Conservation (phyloP, 306 rosid species). For the Cucumis cinereus region DNA sequence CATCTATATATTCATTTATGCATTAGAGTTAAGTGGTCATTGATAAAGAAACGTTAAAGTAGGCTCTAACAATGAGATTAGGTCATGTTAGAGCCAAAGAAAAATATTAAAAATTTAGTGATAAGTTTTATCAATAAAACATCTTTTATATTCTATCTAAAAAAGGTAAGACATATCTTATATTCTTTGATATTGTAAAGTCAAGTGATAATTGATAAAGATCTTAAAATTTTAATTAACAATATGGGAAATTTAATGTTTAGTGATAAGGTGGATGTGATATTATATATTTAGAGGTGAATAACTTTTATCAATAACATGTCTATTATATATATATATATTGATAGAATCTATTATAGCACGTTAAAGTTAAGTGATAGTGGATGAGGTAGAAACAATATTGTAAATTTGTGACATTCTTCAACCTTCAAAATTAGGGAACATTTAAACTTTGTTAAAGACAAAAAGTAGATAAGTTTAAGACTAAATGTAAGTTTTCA, state of each 20-base stretch:
- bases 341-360: neutral
- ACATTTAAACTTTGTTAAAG: neutral
- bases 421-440: neutral
- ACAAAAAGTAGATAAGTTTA: neutral
- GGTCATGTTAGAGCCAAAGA: too few species aligned
- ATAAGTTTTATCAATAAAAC: too few species aligned
- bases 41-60: too few species aligned
- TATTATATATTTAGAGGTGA: neutral
- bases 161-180: neutral
- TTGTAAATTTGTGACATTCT: too few species aligned
- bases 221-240: too few species aligned
- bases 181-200: neutral
- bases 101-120: too few species aligned
- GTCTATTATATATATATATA: too few species aligned
- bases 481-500: neutral
- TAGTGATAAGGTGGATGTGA: neutral
- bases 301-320: too few species aligned
- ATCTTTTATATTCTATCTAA: too few species aligned
- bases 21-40: too few species aligned
- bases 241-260: neutral
- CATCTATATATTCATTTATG: too few species aligned
- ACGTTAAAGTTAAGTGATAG: neutral
- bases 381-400: neutral
- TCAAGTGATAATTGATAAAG: neutral
- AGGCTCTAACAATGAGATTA: too few species aligned